These are phyloP conservation scores for Penicillium bovifimosum DNA, from an alignment of 495 filamentous ascomycete species.

Conservation along the genomic window DNA sequence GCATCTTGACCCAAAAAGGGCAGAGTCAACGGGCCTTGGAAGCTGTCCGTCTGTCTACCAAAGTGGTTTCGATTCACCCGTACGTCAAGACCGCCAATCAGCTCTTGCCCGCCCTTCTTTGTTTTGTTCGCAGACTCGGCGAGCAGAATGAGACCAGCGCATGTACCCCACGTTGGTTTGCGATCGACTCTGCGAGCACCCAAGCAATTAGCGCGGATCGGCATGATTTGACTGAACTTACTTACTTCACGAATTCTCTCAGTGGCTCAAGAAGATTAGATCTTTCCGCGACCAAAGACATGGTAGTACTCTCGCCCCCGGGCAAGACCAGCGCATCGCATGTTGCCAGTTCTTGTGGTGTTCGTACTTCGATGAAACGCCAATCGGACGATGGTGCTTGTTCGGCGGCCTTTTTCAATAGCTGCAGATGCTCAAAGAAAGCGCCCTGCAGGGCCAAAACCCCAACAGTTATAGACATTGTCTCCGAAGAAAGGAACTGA, in stretches of 20 bases:
- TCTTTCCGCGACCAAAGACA: conserved; percentile 80
- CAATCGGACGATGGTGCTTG: conserved; percentile 37
- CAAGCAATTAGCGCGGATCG: conserved; percentile 17
- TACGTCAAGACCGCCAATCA: conserved; percentile 89
- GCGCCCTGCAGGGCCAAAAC: conserved; percentile 92
- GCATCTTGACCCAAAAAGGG: conserved; percentile 57
- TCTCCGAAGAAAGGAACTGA: conserved; percentile 2
- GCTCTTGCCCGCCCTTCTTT: conserved; percentile 86
- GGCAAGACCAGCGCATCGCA: conserved; percentile 88
- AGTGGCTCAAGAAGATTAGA: conserved; percentile 78
- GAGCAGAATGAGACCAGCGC: conserved; percentile 88
- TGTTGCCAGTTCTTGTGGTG: conserved; percentile 55
- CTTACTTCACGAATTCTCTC: conserved; percentile 89
- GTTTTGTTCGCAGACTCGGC: conserved; percentile 82
- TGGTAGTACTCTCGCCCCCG: conserved; percentile 91
- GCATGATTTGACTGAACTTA: conserved; percentile 6
- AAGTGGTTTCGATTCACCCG: conserved; percentile 94
- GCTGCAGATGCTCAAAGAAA: conserved; percentile 79
- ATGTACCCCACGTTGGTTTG: conserved; percentile 94
- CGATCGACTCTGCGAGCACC: conserved; percentile 38
- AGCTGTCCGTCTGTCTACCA: conserved; percentile 89
- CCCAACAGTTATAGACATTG: conserved; percentile 60
- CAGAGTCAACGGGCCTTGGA: conserved; percentile 70
- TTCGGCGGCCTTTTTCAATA: conserved; percentile 62
- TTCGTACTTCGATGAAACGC: conserved; percentile 75